Evolutionary conservation across 1,284 basidiomycete species (phyloP), one percentile per base, ranked within the genome.

Genomic region (Mycena citricolor): DNA sequence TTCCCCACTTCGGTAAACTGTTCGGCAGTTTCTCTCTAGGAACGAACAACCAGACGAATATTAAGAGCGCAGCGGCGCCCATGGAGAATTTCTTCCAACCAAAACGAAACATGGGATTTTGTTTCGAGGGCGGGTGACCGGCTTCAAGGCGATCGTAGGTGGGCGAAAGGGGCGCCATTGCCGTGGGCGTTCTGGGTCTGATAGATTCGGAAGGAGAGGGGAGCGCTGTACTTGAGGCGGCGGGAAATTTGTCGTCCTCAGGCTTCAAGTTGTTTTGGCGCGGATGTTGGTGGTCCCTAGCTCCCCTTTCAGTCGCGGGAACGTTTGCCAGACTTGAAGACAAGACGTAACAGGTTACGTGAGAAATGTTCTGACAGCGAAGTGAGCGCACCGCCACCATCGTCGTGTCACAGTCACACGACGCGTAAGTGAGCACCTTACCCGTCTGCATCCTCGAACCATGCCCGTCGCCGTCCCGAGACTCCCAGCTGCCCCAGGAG

Each of bases 391-490:
- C n/a, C n/a, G n/a, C n/a, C n/a, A n/a, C n/a, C n/a, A n/a, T n/a
- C n/a, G n/a, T n/a, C n/a, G n/a, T n/a, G n/a, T n/a, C n/a, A n/a
- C n/a, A n/a, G 33, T 36, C 13, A 23, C 33, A 26, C 39, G 50
- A 57, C 51, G 55, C 53, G 55, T 49, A 30, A 20, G 13, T 17
- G 12, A 26, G 24, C n/a, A 28, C 23, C 16, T 51, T 49, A 31
- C 35, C 5, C 30, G n/a, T 34, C 37, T 31, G 26, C 42, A 4
- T 28, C 35, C 39, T n/a, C n/a, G n/a, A n/a, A 60, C 58, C 26
- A 83, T 83, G 80, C 71, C 80, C 22, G 69, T 73, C 17, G 64
- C 74, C 12, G 68, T 71, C 16, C 51, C 51, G 24, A 73, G 67
- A 55, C 54, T 74, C 34, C 66, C 74, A 3, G 66, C 72, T 24